Evolutionary conservation across 2,329 filamentous ascomycete genomes (phyloP), one percentile per base, ranked within the genome.

Genomic region (Xylaria sp.): DNA sequence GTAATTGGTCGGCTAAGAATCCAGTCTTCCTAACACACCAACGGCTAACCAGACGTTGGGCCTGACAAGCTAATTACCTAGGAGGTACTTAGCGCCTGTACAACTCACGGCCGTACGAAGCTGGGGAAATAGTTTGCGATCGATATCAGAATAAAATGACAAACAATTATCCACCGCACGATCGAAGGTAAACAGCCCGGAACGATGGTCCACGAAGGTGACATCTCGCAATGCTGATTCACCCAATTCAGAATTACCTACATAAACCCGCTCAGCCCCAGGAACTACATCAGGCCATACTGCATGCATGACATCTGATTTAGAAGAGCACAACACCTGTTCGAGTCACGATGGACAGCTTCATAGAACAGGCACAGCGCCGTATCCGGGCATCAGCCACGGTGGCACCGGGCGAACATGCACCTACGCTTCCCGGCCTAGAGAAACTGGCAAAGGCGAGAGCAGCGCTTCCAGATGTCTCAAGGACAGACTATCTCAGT

Each of bases 341-440:
- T 23, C n/a, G n/a, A 33, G 46, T 41, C n/a, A 62, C 64, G 20
- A 72, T 72, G 68, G 68, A 59, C 41, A 36, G 20, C 20, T 73
- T 74, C 60, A 56, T 72, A 67, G 67, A 59, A 23, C 63, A 69
- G 15, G 73, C 75, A 6, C 77, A 78, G 70, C 61, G 62, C 25
- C 76, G 61, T 23, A 76, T 77, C 68, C 71, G 77, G 15, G 54
- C 71, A 56, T 36, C 63, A 36, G 75, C 72, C 23, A 33, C 68
- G 23, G 70, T 71, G 1, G 48, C 70, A 13, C 33, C 69, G 2
- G 52, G 57, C 23, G 67, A 69, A 20, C 66, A 73, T 48, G 72
- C 77, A 9, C 75, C 77, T 15, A 83, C 83, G 2, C 82, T 86
- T 5, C 85, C 85, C 1, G 20, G 77, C 23, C 67, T 68, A 3